Evolutionary conservation across 441 rosid species (phyloP).

Genomic region (Croton setiger): DNA sequence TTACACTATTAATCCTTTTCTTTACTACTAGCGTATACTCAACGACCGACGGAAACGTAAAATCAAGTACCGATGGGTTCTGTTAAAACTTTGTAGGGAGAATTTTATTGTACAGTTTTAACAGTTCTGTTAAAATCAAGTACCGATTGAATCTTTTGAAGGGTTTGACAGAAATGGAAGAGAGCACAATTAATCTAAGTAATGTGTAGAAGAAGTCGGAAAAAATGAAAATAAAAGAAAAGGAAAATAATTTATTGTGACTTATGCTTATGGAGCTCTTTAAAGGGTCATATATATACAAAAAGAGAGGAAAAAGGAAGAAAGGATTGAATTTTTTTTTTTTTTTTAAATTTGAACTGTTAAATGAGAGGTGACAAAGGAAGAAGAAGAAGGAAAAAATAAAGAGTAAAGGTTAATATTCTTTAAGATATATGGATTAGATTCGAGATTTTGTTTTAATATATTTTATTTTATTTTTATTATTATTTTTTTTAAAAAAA

Average conservation of each 20-base stretch:
- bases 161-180: neutral
- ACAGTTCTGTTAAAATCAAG: too few species aligned
- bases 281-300: neutral
- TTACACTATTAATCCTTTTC: neutral
- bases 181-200: neutral
- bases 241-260: neutral
- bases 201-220: neutral
- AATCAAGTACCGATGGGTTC: too few species aligned
- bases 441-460: neutral
- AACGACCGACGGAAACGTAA: too few species aligned
- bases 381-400: neutral
- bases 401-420: conserved; percentile 27
- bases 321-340: neutral
- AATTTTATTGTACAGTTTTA: too few species aligned
- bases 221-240: too few species aligned
- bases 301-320: neutral
- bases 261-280: neutral
- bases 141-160: neutral
- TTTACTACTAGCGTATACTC: too few species aligned
- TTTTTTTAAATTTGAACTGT: neutral
- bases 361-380: neutral
- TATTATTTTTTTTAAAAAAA: neutral
- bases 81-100: too few species aligned
- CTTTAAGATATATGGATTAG: conserved; percentile 32
- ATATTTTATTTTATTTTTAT: neutral